Conservation (phyloP, 106 monocot species). For the Alisma plantagoaquatica region DNA sequence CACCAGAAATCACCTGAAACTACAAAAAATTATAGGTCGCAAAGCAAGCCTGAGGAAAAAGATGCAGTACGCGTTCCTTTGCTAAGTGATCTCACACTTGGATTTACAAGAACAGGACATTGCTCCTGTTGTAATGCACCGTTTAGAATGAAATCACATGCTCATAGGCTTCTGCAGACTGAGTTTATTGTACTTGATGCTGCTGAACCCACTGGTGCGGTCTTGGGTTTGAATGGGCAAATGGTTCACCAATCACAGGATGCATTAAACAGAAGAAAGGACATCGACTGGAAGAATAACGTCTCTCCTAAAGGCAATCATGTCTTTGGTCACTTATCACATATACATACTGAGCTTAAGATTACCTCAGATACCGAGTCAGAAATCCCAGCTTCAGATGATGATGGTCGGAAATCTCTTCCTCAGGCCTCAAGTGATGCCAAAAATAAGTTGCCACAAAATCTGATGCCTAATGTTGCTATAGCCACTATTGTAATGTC, state of each 20-base stretch:
- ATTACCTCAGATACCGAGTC: constrained; percentile 41
- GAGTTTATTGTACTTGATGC: constrained; percentile 11
- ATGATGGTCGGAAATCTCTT: constrained; percentile 16
- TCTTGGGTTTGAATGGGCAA: background rate
- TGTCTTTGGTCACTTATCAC: constrained; percentile 19
- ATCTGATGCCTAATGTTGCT: constrained; percentile 1
- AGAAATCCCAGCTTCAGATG: constrained; percentile 25
- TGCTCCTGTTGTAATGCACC: constrained; percentile 49
- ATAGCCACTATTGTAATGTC: background rate
- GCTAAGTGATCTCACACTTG: constrained; percentile 11
- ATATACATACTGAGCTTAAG: constrained; percentile 36
- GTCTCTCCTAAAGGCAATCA: constrained; percentile 8
- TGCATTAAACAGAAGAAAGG: constrained; percentile 3
- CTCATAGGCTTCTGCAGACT: constrained; percentile 12
- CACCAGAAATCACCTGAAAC: background rate
- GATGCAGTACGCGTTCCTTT: constrained; percentile 21
- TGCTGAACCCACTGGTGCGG: constrained; percentile 7
- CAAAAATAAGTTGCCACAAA: constrained; percentile 6
- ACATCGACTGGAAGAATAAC: too few relatives aligned
- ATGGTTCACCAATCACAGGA: background rate
- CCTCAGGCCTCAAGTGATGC: constrained; percentile 8
- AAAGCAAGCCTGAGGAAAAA: constrained; percentile 5
- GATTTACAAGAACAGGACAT: constrained; percentile 1
- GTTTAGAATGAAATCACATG: constrained; percentile 17
- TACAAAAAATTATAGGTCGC: background rate